These are phyloP conservation scores for Aspergillus latus DNA, from an alignment of 2,329 filamentous ascomycete species.

Conservation along the genomic window DNA sequence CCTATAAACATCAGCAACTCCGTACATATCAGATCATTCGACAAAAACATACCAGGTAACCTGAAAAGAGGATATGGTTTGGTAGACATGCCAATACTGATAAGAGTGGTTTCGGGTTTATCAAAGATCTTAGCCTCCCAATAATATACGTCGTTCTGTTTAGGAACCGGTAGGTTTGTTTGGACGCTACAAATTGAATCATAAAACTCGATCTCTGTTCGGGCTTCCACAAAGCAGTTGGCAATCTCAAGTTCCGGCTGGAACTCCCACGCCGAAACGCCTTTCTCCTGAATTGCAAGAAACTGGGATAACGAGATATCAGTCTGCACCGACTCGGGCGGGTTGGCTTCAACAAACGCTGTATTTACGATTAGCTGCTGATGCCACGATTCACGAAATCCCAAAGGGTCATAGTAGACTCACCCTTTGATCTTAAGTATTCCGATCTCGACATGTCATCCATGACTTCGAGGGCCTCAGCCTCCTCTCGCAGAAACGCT, in stretches of 20 bases:
- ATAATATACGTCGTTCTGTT: slow-evolving; percentile 99
- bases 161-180: slow-evolving; percentile 93
- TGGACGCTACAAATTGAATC: slow-evolving; percentile 97
- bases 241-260: slow-evolving; percentile 98
- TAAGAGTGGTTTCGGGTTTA: slow-evolving; percentile 81
- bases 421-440: slow-evolving; percentile 94
- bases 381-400: neutral
- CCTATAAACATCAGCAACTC: slow-evolving; percentile 52
- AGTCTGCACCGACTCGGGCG: slow-evolving; percentile 90
- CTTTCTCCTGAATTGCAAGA: slow-evolving; percentile 97
- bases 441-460: slow-evolving; percentile 87
- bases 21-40: neutral
- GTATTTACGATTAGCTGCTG: slow-evolving; percentile 5
- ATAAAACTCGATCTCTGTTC: slow-evolving; percentile 98
- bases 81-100: slow-evolving; percentile 91
- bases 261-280: slow-evolving; percentile 99
- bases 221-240: slow-evolving; percentile 95
- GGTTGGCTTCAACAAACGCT: slow-evolving; percentile 94
- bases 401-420: neutral
- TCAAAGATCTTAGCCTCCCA: slow-evolving; percentile 99
- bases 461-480: slow-evolving; percentile 91
- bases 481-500: slow-evolving; percentile 89
- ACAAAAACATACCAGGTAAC: slow-evolving; percentile 70
- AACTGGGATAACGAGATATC: slow-evolving; percentile 98
- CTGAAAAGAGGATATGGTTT: slow-evolving; percentile 96